These are phyloP conservation scores for Pholiota molesta DNA, from an alignment of 768 basidiomycete species.

Conservation along the genomic window DNA sequence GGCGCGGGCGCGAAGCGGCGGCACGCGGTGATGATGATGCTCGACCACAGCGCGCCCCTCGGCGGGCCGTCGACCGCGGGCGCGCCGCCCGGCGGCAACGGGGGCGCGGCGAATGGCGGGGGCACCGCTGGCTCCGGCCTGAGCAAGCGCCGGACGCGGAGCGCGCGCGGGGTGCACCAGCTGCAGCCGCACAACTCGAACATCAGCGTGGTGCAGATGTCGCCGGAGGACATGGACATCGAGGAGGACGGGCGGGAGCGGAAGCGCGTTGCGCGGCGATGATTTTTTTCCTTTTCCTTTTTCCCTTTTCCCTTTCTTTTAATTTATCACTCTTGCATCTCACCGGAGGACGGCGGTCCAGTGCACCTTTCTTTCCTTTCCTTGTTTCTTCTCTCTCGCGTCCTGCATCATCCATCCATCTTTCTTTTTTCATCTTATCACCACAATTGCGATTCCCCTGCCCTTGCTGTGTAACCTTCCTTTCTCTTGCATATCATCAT, in stretches of 20 bases:
- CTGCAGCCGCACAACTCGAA: constrained; percentile 42
- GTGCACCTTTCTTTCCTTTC: not conserved
- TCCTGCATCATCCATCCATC: constrained; percentile 1
- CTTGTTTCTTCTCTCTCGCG: not conserved
- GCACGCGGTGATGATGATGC: constrained; percentile 79
- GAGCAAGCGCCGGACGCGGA: constrained; percentile 59
- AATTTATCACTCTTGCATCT: constrained; percentile 3
- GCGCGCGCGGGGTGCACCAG: constrained; percentile 37
- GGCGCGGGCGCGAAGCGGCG: constrained; percentile 71
- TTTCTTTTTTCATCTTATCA: constrained; percentile 9
- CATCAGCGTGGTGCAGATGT: constrained; percentile 36
- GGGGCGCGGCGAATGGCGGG: constrained; percentile 27
- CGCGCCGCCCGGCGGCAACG: constrained; percentile 19
- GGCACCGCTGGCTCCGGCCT: constrained; percentile 21
- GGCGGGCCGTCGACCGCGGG: constrained; percentile 39
- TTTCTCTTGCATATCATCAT: constrained; percentile 12
- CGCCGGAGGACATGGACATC: constrained; percentile 66
- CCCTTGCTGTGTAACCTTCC: not conserved
- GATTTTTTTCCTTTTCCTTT: constrained; percentile 1
- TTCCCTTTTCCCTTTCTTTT: not conserved
- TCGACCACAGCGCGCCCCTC: constrained; percentile 53
- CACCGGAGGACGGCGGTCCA: constrained; percentile 3
- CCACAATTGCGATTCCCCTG: constrained; percentile 5
- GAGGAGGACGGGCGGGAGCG: constrained; percentile 78
- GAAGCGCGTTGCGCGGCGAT: constrained; percentile 73